These are phyloP conservation scores for Fulvia fulva DNA, from an alignment of 2,329 filamentous ascomycete species.

Conservation along the genomic window DNA sequence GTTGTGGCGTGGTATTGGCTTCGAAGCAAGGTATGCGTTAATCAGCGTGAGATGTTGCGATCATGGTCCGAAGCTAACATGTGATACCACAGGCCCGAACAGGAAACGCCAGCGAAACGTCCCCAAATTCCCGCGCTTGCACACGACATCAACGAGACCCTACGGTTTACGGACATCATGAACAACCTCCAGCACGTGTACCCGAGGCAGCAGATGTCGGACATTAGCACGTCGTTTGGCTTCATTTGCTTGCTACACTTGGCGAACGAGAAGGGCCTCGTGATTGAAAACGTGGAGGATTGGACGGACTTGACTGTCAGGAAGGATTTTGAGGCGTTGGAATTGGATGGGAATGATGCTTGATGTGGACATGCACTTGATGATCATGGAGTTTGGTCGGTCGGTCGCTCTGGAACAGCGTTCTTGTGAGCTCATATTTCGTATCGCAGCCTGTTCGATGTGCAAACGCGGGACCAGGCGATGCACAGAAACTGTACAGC, in stretches of 20 bases:
- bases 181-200: constrained; percentile 84
- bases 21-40: constrained; percentile 32
- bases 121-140: constrained; percentile 24
- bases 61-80: neutral
- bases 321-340: constrained; percentile 38
- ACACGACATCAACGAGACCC: constrained; percentile 44
- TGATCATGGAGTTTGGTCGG: neutral
- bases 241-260: constrained; percentile 91
- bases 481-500: neutral
- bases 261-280: constrained; percentile 86
- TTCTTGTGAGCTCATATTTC: neutral
- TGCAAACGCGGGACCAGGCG: neutral
- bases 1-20: constrained; percentile 61
- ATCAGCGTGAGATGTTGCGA: neutral
- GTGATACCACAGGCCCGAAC: constrained; percentile 2
- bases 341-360: constrained; percentile 19
- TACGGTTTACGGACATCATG: constrained; percentile 91
- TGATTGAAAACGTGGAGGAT: constrained; percentile 61
- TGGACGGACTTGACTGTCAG: constrained; percentile 48
- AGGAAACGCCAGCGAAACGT: constrained; percentile 12
- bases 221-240: constrained; percentile 89
- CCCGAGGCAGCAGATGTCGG: constrained; percentile 76
- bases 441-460: neutral
- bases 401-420: neutral
- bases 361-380: neutral